Percentiles rank a stretch among this genome's conserved stretches.
Conservation (phyloP, 2,329 filamentous ascomycete species). For the Neonectria sp. region DNA sequence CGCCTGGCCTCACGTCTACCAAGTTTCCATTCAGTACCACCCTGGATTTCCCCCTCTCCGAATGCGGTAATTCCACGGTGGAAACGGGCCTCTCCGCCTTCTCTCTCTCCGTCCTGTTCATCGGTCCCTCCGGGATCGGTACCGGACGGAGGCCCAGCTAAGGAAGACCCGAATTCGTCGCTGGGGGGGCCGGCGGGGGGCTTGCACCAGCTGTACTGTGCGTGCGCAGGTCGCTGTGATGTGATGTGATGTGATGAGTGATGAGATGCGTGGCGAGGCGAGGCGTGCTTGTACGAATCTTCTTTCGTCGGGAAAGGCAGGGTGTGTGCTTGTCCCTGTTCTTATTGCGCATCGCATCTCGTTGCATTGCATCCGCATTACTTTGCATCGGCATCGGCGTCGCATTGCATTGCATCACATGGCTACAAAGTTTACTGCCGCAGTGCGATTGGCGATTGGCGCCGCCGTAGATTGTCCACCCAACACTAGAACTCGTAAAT, state of each 20-base stretch:
- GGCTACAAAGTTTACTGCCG: not conserved
- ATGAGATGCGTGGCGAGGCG: constrained; percentile 39
- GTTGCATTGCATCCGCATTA: not conserved
- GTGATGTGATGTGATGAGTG: constrained; percentile 22
- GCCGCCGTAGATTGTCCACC: not conserved
- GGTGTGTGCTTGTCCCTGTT: constrained; percentile 16
- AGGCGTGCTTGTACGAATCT: constrained; percentile 40
- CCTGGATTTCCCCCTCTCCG: not conserved
- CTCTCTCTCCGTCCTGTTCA: not conserved
- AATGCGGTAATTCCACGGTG: not conserved
- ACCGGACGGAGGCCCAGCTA: constrained; percentile 35
- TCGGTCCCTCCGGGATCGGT: constrained; percentile 29
- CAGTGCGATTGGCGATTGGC: constrained; percentile 11
- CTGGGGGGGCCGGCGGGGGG: not conserved
- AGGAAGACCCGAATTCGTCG: constrained; percentile 1
- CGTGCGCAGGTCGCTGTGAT: constrained; percentile 13
- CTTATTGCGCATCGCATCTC: constrained; percentile 14
- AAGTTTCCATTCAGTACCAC: constrained; percentile 6
- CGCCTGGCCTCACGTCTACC: not conserved
- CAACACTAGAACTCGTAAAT: too few species aligned
- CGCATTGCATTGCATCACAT: constrained; percentile 1
- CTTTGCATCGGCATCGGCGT: not conserved
- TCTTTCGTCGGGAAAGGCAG: constrained; percentile 8
- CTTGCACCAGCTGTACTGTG: not conserved
- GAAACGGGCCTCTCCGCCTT: not conserved